Evolutionary conservation across 768 basidiomycete genomes (phyloP).

Genomic region (Boletus huronensis): DNA sequence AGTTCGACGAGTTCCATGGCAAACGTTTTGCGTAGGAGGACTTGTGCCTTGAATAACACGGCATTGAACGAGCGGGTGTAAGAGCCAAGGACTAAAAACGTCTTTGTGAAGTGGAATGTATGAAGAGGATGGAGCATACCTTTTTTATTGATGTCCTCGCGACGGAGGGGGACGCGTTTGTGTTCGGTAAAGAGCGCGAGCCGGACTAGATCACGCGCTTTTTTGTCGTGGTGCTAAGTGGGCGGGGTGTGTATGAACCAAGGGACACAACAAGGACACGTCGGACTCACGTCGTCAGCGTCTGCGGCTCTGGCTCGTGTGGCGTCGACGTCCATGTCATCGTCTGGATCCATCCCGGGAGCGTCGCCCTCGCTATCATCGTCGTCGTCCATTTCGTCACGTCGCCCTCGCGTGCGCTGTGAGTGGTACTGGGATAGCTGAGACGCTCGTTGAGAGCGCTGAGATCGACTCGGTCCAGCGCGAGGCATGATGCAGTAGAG

Average conservation of each 20-base stretch:
- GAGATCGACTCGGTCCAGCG: not conserved
- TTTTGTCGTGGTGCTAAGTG: slow-evolving; percentile 58
- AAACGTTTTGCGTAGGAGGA: slow-evolving; percentile 58
- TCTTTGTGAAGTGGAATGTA: not conserved
- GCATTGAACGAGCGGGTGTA: slow-evolving; percentile 56
- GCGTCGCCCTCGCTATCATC: slow-evolving; percentile 36
- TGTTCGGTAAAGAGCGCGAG: slow-evolving; percentile 81
- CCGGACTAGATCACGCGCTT: slow-evolving; percentile 70
- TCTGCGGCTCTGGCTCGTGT: slow-evolving; percentile 26
- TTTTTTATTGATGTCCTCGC: slow-evolving; percentile 88
- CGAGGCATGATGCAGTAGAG: not conserved
- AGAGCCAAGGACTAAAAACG: slow-evolving; percentile 42
- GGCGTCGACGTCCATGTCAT: slow-evolving; percentile 33
- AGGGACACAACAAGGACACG: not conserved
- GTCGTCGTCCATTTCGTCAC: slow-evolving; percentile 29
- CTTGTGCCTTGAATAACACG: slow-evolving; percentile 64
- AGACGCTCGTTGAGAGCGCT: slow-evolving; percentile 10
- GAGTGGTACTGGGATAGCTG: slow-evolving; percentile 41
- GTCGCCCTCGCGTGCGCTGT: slow-evolving; percentile 29
- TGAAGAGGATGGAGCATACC: slow-evolving; percentile 36
- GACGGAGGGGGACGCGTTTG: slow-evolving; percentile 57
- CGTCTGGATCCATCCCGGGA: slow-evolving; percentile 13
- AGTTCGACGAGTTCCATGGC: slow-evolving; percentile 87
- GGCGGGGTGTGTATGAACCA: not conserved
- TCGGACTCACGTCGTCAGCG: slow-evolving; percentile 16